Conservation (phyloP, 2,329 filamentous ascomycete species). For the Calcarisporium arbuscula region DNA sequence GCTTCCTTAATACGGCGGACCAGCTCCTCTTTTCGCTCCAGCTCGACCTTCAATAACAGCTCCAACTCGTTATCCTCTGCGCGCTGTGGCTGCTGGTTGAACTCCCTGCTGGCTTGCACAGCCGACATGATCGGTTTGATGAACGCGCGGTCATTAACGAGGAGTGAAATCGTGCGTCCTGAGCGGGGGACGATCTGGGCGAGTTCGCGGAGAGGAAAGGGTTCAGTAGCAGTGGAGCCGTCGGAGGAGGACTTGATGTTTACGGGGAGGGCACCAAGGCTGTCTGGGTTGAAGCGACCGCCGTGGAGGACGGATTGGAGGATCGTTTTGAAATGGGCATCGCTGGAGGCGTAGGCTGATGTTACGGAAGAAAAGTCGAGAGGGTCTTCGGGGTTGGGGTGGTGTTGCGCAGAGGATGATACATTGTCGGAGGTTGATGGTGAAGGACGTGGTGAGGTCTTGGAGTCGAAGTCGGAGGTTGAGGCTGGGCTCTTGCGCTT, state of each 20-base stretch:
- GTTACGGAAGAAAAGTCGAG: conserved; percentile 43
- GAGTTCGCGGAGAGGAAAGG: conserved; percentile 50
- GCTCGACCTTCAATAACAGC: conserved; percentile 48
- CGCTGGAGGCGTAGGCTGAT: conserved; percentile 34
- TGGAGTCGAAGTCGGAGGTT: conserved; percentile 19
- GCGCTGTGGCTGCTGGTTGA: conserved; percentile 56
- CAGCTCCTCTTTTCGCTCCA: conserved; percentile 43
- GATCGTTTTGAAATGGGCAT: conserved; percentile 36
- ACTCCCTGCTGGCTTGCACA: conserved; percentile 44
- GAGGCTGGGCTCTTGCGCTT: conserved; percentile 31
- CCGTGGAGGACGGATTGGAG: conserved; percentile 35
- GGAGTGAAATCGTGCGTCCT: conserved; percentile 33
- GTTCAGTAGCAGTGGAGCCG: conserved; percentile 27
- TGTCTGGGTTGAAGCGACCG: conserved; percentile 46
- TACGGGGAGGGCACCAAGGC: conserved; percentile 40
- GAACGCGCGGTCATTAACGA: conserved; percentile 35
- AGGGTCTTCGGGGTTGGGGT: conserved; percentile 34
- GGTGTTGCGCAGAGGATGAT: conserved; percentile 12
- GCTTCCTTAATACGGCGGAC: conserved; percentile 36
- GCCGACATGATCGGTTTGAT: conserved; percentile 51
- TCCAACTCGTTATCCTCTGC: conserved; percentile 54
- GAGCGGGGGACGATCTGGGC: conserved; percentile 46
- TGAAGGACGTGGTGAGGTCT: conserved; percentile 11
- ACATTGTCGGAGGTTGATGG: conserved; percentile 13
- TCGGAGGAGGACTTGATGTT: conserved; percentile 22